These are phyloP conservation scores for Penicillium sp. DNA, from an alignment of 2,329 filamentous ascomycete genomes.

Conservation along the genomic window DNA sequence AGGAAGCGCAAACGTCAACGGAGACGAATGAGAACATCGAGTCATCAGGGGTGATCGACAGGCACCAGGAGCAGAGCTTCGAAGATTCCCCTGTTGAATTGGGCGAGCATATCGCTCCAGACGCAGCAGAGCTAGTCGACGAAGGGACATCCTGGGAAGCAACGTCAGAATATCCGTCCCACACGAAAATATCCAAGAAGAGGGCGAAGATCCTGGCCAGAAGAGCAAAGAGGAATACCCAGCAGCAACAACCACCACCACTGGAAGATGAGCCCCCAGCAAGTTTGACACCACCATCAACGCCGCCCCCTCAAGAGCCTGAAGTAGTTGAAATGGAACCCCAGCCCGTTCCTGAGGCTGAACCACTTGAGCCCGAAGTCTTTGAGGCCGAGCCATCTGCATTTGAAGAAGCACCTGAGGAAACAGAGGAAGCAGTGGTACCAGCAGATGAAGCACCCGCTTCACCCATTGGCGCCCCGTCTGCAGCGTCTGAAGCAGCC, in stretches of 20 bases:
- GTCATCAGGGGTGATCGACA: background rate
- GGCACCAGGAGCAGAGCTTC: background rate
- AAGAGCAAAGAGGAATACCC: conserved; percentile 15
- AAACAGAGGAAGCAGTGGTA: background rate
- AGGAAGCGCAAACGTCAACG: background rate
- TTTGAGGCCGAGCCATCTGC: background rate
- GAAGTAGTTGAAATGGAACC: conserved; percentile 14
- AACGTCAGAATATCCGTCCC: conserved; percentile 1
- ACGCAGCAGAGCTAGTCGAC: conserved; percentile 6
- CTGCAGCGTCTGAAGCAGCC: background rate
- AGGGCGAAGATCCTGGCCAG: conserved; percentile 31
- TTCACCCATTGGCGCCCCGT: background rate
- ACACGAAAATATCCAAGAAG: conserved; percentile 33
- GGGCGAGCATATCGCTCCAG: background rate
- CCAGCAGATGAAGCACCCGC: background rate
- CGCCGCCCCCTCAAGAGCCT: conserved; percentile 37
- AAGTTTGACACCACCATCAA: conserved; percentile 42
- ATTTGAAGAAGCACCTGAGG: conserved; percentile 3
- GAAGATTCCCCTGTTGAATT: background rate
- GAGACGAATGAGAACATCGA: background rate
- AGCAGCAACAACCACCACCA: conserved; percentile 5
- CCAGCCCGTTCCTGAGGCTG: background rate
- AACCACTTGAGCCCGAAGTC: background rate
- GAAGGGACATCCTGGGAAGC: conserved; percentile 3
- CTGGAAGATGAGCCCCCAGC: conserved; percentile 27